phyloP scores from a whole-genome alignment of 371 early-diverging fungal species.

The Mortierella sp. region DNA sequence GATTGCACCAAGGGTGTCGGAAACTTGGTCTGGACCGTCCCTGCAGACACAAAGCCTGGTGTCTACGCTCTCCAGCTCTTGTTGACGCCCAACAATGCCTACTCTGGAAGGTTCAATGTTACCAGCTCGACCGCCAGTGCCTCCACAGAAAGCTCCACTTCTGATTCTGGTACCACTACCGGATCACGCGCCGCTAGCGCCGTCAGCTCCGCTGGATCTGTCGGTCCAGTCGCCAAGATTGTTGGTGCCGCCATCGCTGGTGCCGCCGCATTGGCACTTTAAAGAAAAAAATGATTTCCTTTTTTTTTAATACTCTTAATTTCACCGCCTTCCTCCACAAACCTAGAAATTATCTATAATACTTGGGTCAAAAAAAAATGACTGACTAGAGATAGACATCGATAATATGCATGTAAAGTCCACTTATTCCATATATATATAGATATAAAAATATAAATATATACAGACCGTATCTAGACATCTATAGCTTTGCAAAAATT shows the following conservation, averaged over 20 bases:
- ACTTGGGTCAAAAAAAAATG: neutral
- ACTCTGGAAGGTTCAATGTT: conserved; percentile 52
- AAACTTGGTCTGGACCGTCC: conserved; percentile 64
- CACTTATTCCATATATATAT: neutral
- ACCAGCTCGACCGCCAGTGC: conserved; percentile 15
- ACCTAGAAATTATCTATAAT: too few relatives aligned
- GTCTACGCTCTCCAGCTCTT: conserved; percentile 61
- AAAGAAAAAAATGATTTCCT: neutral
- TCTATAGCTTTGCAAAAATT: too few relatives aligned
- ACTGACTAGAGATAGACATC: neutral
- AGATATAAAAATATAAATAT: neutral
- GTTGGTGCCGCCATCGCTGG: conserved; percentile 9
- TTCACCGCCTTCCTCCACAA: neutral
- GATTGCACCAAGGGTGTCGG: conserved; percentile 51
- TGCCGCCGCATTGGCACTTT: conserved; percentile 17
- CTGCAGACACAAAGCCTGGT: conserved; percentile 64
- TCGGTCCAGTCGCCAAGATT: conserved; percentile 9
- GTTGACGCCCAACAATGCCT: conserved; percentile 49
- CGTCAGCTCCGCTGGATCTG: conserved; percentile 3
- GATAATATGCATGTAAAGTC: conserved; percentile 4
- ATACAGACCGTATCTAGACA: neutral
- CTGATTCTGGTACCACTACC: neutral
- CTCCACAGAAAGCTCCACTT: neutral
- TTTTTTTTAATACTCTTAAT: neutral
- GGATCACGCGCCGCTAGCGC: neutral